Base-by-base conservation (phyloP, 192 early-diverging fungal genomes). In the Phlyctochytrium arcticum region DNA sequence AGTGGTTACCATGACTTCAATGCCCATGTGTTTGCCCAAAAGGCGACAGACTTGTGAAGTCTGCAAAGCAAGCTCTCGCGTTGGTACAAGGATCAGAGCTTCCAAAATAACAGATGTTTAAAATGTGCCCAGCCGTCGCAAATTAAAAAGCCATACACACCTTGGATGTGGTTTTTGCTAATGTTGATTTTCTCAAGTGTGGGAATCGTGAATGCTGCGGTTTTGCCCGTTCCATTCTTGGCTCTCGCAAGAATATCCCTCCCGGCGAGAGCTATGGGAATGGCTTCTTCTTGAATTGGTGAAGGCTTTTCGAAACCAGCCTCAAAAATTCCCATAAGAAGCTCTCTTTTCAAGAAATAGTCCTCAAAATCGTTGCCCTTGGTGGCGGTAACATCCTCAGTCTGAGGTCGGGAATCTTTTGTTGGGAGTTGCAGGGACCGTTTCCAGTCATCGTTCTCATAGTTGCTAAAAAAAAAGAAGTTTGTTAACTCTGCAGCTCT, bases 311-410 rank as follows among this genome's bases (percentile, higher is more conserved):
- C 97, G 68, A 99, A 98, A 50, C 97, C 97, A 27, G 94, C 93
- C 78, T 98, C 95, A 70, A 96, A 97, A 69, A 99, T 94, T 27
- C 95, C 96, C 96, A 99, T 99, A 47, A 96, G 77, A 49, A 99
- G 81, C 71, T 96, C 92, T 42, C 94, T 87, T 75, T 95, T 96
- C 46, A 99, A 80, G 76, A 91, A 96, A 75, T 96, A 99, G 76
- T 99, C 97, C 75, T 98, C 94, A 74, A 99, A 99, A 68, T 96
- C 94, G 75, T 98, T 98, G 54, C 97, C 97, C 79, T 99, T 98
- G 56, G 97, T 99, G 21, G 85, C 87, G 23, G 91, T 93, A 46
- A 98, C 95, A 78, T 98, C 95, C 77, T 91, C 90, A 48, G 95
- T 99, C 77, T 99, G 89, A n/a, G 92, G 93, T 35, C 96, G 86